These are phyloP conservation scores for Tetrahymena borealis DNA, from an alignment of 73 alveolate genomes.

Conservation along the genomic window DNA sequence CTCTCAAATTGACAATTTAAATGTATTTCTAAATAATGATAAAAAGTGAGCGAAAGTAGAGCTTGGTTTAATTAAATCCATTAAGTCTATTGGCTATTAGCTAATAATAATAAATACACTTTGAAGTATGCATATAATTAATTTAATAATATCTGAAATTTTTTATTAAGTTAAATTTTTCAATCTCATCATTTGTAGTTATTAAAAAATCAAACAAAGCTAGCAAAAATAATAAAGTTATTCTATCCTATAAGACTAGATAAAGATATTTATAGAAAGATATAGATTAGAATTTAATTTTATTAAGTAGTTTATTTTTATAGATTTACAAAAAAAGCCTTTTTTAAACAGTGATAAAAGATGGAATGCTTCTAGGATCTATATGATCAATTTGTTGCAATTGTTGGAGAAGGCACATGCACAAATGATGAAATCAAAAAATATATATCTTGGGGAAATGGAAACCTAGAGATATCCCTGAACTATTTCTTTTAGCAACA, in stretches of 20 bases:
- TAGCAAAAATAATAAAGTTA: too few relatives aligned
- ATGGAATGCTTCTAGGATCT: background rate
- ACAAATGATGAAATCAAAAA: background rate
- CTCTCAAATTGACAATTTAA: background rate
- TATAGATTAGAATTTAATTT: too few relatives aligned
- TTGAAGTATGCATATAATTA: too few relatives aligned
- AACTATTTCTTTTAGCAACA: background rate
- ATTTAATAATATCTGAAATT: too few relatives aligned
- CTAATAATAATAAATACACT: background rate
- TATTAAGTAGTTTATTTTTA: too few relatives aligned
- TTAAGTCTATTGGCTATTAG: background rate
- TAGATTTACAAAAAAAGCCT: too few relatives aligned
- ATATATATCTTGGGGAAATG: background rate
- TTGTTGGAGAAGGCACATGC: background rate
- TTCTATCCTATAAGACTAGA: too few relatives aligned
- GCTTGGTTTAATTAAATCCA: background rate
- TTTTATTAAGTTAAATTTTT: too few relatives aligned
- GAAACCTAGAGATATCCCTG: background rate
- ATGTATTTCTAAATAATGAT: background rate
- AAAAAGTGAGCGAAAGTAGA: conserved; percentile 1
- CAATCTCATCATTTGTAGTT: too few relatives aligned
- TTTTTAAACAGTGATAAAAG: background rate
- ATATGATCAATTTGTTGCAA: background rate
- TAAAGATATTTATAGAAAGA: too few relatives aligned
- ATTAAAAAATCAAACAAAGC: too few relatives aligned